Evolutionary conservation across 2,329 filamentous ascomycete species (phyloP).

Genomic region (Curvularia sp.): DNA sequence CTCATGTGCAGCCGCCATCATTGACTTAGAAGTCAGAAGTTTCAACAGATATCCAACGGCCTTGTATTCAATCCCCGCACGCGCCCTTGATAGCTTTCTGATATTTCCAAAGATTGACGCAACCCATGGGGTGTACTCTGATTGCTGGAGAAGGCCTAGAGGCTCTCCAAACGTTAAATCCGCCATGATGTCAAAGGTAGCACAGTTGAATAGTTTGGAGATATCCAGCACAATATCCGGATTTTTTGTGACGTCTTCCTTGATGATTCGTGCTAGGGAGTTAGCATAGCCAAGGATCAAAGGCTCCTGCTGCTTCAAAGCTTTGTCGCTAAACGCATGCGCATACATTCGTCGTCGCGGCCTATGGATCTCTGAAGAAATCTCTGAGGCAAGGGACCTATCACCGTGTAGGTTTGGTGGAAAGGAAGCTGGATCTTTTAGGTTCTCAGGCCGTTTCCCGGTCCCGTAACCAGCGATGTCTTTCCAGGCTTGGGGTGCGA

Average conservation of each 20-base stretch:
- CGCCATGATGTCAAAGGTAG: slow-evolving; percentile 24
- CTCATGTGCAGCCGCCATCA: slow-evolving; percentile 15
- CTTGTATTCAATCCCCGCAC: not conserved
- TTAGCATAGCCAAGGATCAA: slow-evolving; percentile 48
- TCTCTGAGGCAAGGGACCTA: not conserved
- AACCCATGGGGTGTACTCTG: slow-evolving; percentile 42
- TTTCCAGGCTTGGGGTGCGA: slow-evolving; percentile 16
- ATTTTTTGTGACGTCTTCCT: not conserved
- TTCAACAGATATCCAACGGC: not conserved
- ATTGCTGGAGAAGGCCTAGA: slow-evolving; percentile 26
- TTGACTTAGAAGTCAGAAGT: slow-evolving; percentile 5
- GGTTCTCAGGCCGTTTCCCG: slow-evolving; percentile 3
- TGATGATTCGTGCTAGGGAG: not conserved
- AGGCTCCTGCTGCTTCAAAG: slow-evolving; percentile 45
- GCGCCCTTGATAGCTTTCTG: slow-evolving; percentile 5
- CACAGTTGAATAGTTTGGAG: not conserved
- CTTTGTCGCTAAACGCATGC: slow-evolving; percentile 47
- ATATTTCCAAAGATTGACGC: slow-evolving; percentile 25
- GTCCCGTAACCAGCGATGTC: slow-evolving; percentile 10
- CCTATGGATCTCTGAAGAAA: not conserved
- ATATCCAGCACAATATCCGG: not conserved
- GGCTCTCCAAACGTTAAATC: slow-evolving; percentile 44
- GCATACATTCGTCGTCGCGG: slow-evolving; percentile 22
- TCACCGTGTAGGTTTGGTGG: not conserved
- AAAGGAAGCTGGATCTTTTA: not conserved